These are phyloP conservation scores for Lepidium campestre DNA, from an alignment of 441 rosid genomes.

Conservation along the genomic window DNA sequence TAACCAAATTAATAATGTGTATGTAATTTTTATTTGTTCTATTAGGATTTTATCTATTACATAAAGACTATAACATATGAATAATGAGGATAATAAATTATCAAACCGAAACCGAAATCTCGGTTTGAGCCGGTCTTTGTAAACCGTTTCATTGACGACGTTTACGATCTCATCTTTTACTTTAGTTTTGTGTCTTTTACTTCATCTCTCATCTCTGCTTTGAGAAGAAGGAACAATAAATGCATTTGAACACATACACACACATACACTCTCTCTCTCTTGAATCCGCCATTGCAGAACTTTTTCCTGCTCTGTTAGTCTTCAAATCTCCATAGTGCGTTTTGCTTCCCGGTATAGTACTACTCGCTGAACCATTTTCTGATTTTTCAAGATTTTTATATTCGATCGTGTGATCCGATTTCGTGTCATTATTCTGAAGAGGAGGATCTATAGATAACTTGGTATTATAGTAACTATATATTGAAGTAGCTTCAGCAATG, in stretches of 20 bases:
- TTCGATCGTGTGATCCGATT: slow-evolving; percentile 25
- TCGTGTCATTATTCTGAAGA: neutral
- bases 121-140: neutral
- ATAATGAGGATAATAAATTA: neutral
- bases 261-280: neutral
- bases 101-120: neutral
- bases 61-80: too few relatives aligned
- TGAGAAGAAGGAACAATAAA: slow-evolving; percentile 34
- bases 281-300: slow-evolving; percentile 16
- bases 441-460: slow-evolving; percentile 8
- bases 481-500: neutral
- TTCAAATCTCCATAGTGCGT: slow-evolving; percentile 2
- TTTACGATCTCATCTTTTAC: neutral
- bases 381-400: slow-evolving; percentile 3
- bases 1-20: neutral
- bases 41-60: neutral
- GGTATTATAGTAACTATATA: neutral
- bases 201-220: slow-evolving; percentile 34
- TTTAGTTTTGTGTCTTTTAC: slow-evolving; percentile 22
- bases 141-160: slow-evolving; percentile 18
- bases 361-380: neutral
- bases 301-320: slow-evolving; percentile 5
- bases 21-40: neutral
- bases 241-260: slow-evolving; percentile 22
- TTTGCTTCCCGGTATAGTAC: neutral